Evolutionary conservation across 2,329 filamentous ascomycete genomes (phyloP), one percentile per base, ranked within the genome.

Genomic region (Claviceps pazoutovae): DNA sequence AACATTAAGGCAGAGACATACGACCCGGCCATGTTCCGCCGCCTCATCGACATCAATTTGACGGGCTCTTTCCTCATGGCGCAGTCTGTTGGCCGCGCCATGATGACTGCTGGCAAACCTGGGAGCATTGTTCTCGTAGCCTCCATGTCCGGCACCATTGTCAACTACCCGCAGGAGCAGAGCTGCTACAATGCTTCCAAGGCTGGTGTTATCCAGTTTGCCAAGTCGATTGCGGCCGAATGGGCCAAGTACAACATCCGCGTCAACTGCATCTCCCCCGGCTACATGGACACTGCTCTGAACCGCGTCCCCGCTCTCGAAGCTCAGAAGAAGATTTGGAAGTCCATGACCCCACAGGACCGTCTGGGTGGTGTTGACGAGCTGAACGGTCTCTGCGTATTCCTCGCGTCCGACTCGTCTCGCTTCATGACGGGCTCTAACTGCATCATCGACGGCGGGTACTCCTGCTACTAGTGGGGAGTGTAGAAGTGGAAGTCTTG

Each of bases 121-220:
- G 86, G 86, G 43, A 83, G 78, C 61, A 84, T 90, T 63, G 75
- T 90, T 62, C 79, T 88, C 55, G 80, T 89, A 50, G 84, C 84
- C 36, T 87, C 83, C 61, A 89, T 91, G 86, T 88, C 84, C 48
- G 87, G 86, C 58, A 80, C 81, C 70, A 81, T 91, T 57, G 86
- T 89, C 75, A 91, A 91, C 79, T 89, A 83, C 73, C 86, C 86
- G 6, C 86, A 90, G 70, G 83, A 88, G 71, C 86, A 90, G 71
- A 81, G 75, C 46, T 86, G 83, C 69, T 91, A 91, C 78, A 90
- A 90, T 63, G 84, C 85, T 34, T 87, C 83, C 68, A 90, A 90
- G 77, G 84, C 86, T 16, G 86, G 82, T 60, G 84, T 89, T 39
- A 78, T 88, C 58, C 83, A 87, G 69, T 77, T 90, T 50, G 84